Evolutionary conservation across 164 flowering plant species (phyloP), one percentile per base, ranked within the genome.

Genomic region (Macadamia tetraphylla): DNA sequence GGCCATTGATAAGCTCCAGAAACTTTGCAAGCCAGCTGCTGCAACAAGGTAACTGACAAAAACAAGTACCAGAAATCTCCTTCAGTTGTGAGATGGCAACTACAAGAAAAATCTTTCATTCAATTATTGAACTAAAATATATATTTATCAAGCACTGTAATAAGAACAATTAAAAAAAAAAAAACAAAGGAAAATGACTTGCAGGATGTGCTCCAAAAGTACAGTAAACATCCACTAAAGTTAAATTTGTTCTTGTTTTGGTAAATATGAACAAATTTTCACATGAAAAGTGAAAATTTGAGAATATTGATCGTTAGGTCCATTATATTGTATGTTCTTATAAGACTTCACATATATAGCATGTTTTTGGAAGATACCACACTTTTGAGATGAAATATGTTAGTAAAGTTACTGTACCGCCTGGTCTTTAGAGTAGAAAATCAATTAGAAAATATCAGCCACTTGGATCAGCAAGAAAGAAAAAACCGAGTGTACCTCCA

Each of bases 1-100:
- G 10, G 86, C 88, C 29, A 91, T 76, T 9, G 81, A 77, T 30
- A 91, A 57, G 80, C 94, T 89, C 97, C 97, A 91, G 65, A 85
- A 69, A 67, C 87, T 73, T 77, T 91, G 97, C 80, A 91, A 68
- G 70, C 85, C 74, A 63, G 76, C 86, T 30, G 93, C 95, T 29
- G 79, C 85, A 63, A 89, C 95, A 42, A 91, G 89, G 74, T 85
- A 91, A 69, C 97, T 91, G 80, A 73, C 66, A 69, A 43, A 66
- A 35, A 12, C 29, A 64, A 76, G 66, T 12, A 67, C 70, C 35
- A 71, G 56, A 48, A 53, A 53, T 11, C 6, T 53, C 15, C 7
- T 15, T 1, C 10, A 35, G 68, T 52, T 53, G 15, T 14, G 35
- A 32, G 53, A 32, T 2, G 18, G 32, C 14, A 53, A 14, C 15